These are phyloP conservation scores for Claviceps sp. DNA, from an alignment of 2,329 filamentous ascomycete genomes.

Conservation along the genomic window DNA sequence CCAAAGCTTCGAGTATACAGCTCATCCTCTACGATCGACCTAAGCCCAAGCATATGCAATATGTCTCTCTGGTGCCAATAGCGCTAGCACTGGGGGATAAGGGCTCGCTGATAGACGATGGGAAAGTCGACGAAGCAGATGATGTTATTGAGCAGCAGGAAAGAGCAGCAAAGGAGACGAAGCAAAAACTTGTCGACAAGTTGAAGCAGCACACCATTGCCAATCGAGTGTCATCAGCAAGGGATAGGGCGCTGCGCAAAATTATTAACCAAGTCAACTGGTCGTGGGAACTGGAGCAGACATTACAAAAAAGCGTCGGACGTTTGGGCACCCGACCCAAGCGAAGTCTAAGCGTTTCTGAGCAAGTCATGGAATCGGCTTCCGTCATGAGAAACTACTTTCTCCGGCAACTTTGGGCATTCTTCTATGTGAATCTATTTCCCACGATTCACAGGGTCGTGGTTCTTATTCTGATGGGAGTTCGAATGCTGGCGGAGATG, in stretches of 20 bases:
- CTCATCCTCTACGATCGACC: constrained; percentile 83
- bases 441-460: constrained; percentile 62
- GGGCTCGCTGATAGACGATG: constrained; percentile 24
- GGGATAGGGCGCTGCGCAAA: constrained; percentile 66
- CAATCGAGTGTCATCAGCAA: constrained; percentile 60
- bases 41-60: constrained; percentile 81
- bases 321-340: constrained; percentile 70
- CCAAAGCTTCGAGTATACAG: constrained; percentile 62
- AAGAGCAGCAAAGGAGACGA: constrained; percentile 41
- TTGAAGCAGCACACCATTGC: constrained; percentile 77
- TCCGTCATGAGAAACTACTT: constrained; percentile 71
- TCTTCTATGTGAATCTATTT: constrained; percentile 63
- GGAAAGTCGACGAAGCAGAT: constrained; percentile 40
- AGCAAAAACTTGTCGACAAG: constrained; percentile 64
- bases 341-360: constrained; percentile 80
- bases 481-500: constrained; percentile 69
- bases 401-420: constrained; percentile 52
- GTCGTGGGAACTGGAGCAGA: constrained; percentile 73
- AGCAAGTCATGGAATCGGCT: constrained; percentile 87
- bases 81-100: constrained; percentile 75
- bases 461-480: constrained; percentile 63
- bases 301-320: constrained; percentile 83
- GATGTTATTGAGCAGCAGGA: constrained; percentile 59
- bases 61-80: constrained; percentile 83
- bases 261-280: constrained; percentile 95